phyloP scores from a whole-genome alignment of 805 yeast genomes.

The Zygosaccharomyces gambellarensis region DNA sequence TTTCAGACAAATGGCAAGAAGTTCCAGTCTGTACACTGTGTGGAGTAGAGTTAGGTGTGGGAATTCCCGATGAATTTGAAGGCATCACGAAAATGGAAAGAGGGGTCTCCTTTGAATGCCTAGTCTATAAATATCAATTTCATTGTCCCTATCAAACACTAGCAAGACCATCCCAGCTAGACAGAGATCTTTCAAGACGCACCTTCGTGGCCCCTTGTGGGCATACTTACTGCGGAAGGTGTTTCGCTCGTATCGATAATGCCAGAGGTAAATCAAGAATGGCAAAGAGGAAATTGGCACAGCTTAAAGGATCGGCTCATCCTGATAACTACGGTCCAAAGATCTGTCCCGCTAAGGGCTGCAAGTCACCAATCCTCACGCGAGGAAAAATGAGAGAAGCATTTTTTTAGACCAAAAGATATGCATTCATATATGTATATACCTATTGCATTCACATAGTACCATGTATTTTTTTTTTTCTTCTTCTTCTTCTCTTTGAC shows the following conservation, averaged over 20 bases:
- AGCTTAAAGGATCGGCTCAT: slow-evolving; percentile 34
- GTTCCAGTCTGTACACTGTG: slow-evolving; percentile 60
- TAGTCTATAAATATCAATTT: slow-evolving; percentile 35
- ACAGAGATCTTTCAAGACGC: slow-evolving; percentile 57
- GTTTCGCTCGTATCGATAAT: slow-evolving; percentile 62
- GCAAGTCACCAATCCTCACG: slow-evolving; percentile 42
- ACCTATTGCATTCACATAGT: background rate
- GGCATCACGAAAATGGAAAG: slow-evolving; percentile 25
- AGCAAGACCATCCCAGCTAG: slow-evolving; percentile 46
- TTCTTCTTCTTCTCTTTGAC: no score
- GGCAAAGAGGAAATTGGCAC: slow-evolving; percentile 24
- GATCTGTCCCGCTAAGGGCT: slow-evolving; percentile 51
- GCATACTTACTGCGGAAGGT: slow-evolving; percentile 81
- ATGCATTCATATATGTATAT: background rate
- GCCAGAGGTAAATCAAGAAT: slow-evolving; percentile 24
- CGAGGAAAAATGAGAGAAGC: slow-evolving; percentile 53
- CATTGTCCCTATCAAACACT: slow-evolving; percentile 65
- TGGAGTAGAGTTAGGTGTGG: slow-evolving; percentile 67
- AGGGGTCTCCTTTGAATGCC: slow-evolving; percentile 27
- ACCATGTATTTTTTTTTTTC: background rate
- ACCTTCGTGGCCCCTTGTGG: slow-evolving; percentile 71
- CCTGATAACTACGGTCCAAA: slow-evolving; percentile 51
- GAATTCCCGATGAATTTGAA: slow-evolving; percentile 52
- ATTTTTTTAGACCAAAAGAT: slow-evolving; percentile 30
- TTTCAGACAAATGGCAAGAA: slow-evolving; percentile 33